Evolutionary conservation across 2,329 filamentous ascomycete species (phyloP), one percentile per base, ranked within the genome.

Genomic region (Calonectria montana): DNA sequence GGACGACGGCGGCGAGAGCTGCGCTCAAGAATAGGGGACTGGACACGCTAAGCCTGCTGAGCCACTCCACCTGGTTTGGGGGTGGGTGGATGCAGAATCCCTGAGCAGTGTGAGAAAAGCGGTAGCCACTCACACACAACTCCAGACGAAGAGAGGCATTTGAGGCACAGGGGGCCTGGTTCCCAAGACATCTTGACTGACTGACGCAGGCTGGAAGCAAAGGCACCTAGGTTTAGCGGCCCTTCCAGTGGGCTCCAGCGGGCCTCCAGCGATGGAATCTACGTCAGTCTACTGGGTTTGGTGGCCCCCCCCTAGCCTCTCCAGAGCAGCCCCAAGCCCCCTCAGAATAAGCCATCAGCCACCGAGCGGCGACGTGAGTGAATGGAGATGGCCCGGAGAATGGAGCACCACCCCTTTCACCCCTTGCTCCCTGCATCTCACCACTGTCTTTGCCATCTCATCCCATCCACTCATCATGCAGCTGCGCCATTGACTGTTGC

Each of bases 1-100:
- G 65, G 65, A 45, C 65, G 29, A 21, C 65, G 59, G 37, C 62
- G 69, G 67, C 62, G 62, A 65, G 62, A 74, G 73, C 71, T 74
- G 73, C 62, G 65, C 71, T 76, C 74, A 69, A 72, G 77, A 79
- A 80, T 80, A 80, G 78, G 78, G 78, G 78, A 80, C 78, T 75
- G 75, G 55, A 77, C 74, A 71, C 77, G 76, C 78, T 79, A 79
- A 76, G 76, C 72, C 71, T 76, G 79, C 79, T 80, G 78, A 80
- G 79, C 79, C 79, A 80, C 79, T 75, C 74, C 73, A 77, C 76
- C 76, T 71, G 76, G 67, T 78, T 77, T 75, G 68, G 70, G 71
- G 74, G n/a, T n/a, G 76, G 76, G 75, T 70, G 67, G 70, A 63
- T 65, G 71, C 61, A 53, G 67, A 59, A 59, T 67, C 72, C 74